Base-by-base conservation (phyloP, 257 asterid species). In the Vinca minor region DNA sequence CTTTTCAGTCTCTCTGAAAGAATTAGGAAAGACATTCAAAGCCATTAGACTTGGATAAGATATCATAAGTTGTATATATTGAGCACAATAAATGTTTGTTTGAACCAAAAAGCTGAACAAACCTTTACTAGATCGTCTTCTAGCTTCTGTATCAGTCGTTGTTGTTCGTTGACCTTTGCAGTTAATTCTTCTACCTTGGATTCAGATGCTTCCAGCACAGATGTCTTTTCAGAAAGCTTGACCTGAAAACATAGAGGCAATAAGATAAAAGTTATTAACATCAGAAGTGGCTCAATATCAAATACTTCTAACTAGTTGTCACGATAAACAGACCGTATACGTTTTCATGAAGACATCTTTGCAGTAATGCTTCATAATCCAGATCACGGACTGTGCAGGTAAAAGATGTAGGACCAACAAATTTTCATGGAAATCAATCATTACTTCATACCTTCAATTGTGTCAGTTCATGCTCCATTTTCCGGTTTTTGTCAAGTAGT, bases 391-490 rank as follows among this genome's bases (percentile, higher is more conserved):
- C 3, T 26, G 55, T 26, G 39, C 20, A 39, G 28, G 41, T 25
- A 50, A 50, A 68, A 6, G 34, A 35, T 31, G 35, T 10, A 26
- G 36, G n/a, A 18, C 23, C 48, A 65, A 23, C 15, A 1, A 17
- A 42, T n/a, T 44, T 41, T 28, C n/a, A 36, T 46, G 8, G 45
- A 71, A 57, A 18, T 54, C 54, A 39, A 65, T 52, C 17, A 4
- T 18, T 62, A n/a, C n/a, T n/a, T n/a, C n/a, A 29, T 78, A 89
- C 99, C 96, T 93, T 93, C 77, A 69, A 72, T 60, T 93, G 97
- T 36, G 99, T 93, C 71, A 89, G 76, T 81, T 93, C 96, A 73
- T 93, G 96, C 82, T 93, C 99, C 95, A 93, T 81, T 84, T 93
- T 93, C 67, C 99, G 78, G 84, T 89, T 93, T 83, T 93, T 93